Conservation (phyloP, 768 basidiomycete genomes). For the Panus rudis region DNA sequence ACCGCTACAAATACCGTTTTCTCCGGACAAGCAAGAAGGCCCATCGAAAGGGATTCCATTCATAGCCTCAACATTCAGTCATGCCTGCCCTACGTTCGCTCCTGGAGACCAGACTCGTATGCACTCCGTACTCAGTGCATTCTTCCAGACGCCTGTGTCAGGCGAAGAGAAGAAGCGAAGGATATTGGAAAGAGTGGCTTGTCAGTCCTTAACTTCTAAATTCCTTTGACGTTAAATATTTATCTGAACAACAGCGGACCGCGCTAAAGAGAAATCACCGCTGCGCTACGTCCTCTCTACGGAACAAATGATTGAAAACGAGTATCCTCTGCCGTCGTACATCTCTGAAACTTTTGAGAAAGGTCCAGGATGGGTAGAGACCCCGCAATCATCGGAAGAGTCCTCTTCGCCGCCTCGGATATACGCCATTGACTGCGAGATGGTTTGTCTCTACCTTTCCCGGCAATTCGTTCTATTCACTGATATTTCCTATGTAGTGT, state of each 20-base stretch:
- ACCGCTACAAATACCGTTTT: slow-evolving; percentile 40
- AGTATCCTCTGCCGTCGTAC: slow-evolving; percentile 86
- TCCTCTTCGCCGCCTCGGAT: slow-evolving; percentile 37
- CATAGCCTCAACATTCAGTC: slow-evolving; percentile 76
- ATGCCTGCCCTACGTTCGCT: slow-evolving; percentile 89
- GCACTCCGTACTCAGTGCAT: slow-evolving; percentile 77
- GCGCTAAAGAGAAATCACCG: slow-evolving; percentile 55
- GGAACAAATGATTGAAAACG: slow-evolving; percentile 91
- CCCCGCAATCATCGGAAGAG: slow-evolving; percentile 41
- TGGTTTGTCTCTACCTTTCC: slow-evolving; percentile 48
- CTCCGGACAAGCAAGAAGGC: slow-evolving; percentile 17
- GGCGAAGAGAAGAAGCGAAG: slow-evolving; percentile 74
- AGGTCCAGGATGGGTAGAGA: slow-evolving; percentile 76
- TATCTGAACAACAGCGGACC: slow-evolving; percentile 40
- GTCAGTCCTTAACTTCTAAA: slow-evolving; percentile 21
- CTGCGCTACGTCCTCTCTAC: slow-evolving; percentile 65
- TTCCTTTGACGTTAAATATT: not conserved
- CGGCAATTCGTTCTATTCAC: not conserved
- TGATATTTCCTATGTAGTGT: slow-evolving; percentile 45
- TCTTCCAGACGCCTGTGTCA: slow-evolving; percentile 77
- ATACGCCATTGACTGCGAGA: slow-evolving; percentile 93
- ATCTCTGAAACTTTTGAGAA: slow-evolving; percentile 65
- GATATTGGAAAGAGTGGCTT: slow-evolving; percentile 34
- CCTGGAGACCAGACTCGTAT: slow-evolving; percentile 83
- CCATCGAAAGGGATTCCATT: slow-evolving; percentile 41